Evolutionary conservation across 129 eudicot species (phyloP), one percentile per base, ranked within the genome.

Genomic region (Flaveria sonorensis): DNA sequence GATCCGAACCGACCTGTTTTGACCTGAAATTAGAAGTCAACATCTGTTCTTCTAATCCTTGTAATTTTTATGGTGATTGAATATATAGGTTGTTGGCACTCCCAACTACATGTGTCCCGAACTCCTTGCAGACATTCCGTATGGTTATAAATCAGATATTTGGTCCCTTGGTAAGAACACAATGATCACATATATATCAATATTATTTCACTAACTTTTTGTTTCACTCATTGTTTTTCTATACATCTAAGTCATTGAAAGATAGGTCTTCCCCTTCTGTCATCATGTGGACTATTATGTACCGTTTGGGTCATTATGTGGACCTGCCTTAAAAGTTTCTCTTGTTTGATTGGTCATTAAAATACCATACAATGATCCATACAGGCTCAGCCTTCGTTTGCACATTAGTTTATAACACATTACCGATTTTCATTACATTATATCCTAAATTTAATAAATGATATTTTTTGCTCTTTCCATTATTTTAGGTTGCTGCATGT

Each of bases 71-170:
- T 68, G 47, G 52, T 30, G 66, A 21, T 67, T 12, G 30, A 80
- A 51, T 72, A 16, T 74, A 18, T 62, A 95, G 99, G 94, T 91
- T 77, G 99, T 91, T 36, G 99, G 97, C 32, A 95, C 99, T 75
- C 97, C 97, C 81, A 91, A 88, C 82, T 91, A 89, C 78, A 95
- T 95, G 99, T 91, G 99, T 73, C 99, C 99, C 8, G 99, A 95
- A 85, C 92, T 95, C 71, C 89, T 91, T 57, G 96, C 97, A 53
- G 97, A 95, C 87, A 91, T 94, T 70, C 99, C 99, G 11, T 94
- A 89, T 26, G 99, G 99, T 77, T 91, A 89, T 81, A 94, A 94
- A 86, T 94, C 99, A n/a, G 99, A 93, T 83, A 89, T 93, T 70
- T 93, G 98, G 98, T 93, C 97, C 26, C 89, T 93, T 71, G 98